Evolutionary conservation across 169 alveolate genomes (phyloP), one percentile per base, ranked within the genome.

Genomic region (Plasmodium gonderi): DNA sequence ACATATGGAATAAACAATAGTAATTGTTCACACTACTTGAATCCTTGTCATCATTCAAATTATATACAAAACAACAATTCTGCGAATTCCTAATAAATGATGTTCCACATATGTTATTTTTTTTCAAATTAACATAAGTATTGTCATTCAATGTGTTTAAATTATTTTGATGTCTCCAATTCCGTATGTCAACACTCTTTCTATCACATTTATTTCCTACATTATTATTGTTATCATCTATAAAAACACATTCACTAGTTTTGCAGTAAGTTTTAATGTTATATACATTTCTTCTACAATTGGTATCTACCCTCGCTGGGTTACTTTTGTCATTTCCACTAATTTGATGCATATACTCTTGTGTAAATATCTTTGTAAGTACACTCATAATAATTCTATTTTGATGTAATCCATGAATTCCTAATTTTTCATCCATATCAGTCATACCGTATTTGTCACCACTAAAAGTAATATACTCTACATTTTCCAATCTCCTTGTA

Each of bases 1-100:
- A 83, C 11, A 26, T 64, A 72, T 83, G 20, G 9, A 83, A 83
- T 60, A 83, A 74, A 72, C 83, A 83, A 29, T 72, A 83, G 26
- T 31, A 20, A 51, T 33, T 45, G 26, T 29, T 26, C 9, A 36
- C 31, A 20, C 29, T 69, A 47, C 44, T 11, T n/a, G 69, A 23
- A 83, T 33, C 33, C 17, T 12, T 14, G 42, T 69, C 14, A 42
- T 83, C 92, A 51, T 72, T 49, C n/a, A 83, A 69, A 26, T 72
- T 47, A 51, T 83, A 33, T 33, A 83, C 77, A 47, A 69, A 83
- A 5, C 31, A 17, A 9, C 92, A 33, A 49, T 72, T 80, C 17
- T 36, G 7, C 29, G 33, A 7, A 65, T 40, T 65, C 6, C 80
- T 80, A 38, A 65, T 65, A 23, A 36, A 33, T n/a, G 54, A 23